phyloP scores from a whole-genome alignment of 2,329 filamentous ascomycete genomes.

The Apiospora rasikravindrae region DNA sequence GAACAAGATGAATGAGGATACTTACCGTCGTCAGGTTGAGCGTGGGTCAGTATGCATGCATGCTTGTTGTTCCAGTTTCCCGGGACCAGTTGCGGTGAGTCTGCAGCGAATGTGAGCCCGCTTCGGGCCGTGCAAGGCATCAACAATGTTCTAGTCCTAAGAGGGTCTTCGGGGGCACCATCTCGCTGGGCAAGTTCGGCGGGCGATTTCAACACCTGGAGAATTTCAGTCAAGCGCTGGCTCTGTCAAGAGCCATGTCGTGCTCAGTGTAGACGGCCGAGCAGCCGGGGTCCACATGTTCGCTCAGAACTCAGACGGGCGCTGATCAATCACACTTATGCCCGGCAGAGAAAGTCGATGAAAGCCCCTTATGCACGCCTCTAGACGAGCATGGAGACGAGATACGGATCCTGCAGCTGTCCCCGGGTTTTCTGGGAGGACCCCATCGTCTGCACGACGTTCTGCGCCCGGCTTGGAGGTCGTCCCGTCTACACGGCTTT shows the following conservation, averaged over 20 bases:
- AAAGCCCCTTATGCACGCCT: neutral
- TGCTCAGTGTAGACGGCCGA: neutral
- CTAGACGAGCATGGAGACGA: neutral
- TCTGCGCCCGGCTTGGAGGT: neutral
- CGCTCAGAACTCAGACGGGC: neutral
- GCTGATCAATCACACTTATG: neutral
- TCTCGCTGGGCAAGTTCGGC: too few species aligned
- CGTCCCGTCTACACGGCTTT: constrained; percentile 11
- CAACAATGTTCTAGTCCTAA: neutral
- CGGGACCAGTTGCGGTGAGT: neutral
- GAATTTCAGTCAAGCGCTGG: neutral
- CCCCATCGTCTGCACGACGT: neutral
- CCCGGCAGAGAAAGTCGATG: neutral
- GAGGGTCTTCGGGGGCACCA: neutral
- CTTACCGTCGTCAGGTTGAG: neutral
- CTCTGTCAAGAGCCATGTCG: neutral
- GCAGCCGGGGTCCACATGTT: neutral
- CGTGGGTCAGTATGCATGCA: neutral
- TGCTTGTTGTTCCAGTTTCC: neutral
- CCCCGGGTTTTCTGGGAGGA: neutral
- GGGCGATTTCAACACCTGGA: neutral
- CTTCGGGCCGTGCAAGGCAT: neutral
- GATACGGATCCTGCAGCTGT: neutral
- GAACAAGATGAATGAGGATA: too few species aligned
- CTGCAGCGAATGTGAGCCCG: neutral